Evolutionary conservation across 768 basidiomycete species (phyloP).

Genomic region (Cyathus striatus): DNA sequence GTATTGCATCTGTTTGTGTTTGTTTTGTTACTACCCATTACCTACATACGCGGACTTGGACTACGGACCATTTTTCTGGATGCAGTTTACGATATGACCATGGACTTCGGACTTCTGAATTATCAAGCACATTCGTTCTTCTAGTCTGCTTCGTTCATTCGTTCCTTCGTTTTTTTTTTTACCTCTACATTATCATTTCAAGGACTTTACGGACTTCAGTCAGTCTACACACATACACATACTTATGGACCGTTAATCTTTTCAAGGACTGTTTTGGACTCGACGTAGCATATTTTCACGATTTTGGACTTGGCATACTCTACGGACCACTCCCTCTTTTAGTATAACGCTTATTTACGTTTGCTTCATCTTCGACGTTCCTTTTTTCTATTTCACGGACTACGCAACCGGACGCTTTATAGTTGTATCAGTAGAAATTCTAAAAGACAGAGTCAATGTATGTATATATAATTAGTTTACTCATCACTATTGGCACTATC

Average conservation of each 20-base stretch:
- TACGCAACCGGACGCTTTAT: background rate
- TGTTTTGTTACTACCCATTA: too few relatives aligned
- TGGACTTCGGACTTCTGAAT: slow-evolving; percentile 7
- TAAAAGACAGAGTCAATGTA: background rate
- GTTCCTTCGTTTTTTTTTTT: background rate
- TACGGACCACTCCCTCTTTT: background rate
- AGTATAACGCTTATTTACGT: too few relatives aligned
- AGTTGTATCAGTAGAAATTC: background rate
- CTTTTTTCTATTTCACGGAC: slow-evolving; percentile 11
- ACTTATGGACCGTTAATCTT: background rate
- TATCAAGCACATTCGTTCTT: background rate
- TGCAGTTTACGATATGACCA: background rate
- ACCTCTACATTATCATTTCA: background rate
- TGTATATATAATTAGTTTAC: background rate
- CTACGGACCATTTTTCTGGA: background rate
- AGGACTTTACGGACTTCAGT: background rate
- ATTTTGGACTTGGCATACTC: background rate
- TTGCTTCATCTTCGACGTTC: slow-evolving; percentile 3
- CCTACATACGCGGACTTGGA: background rate
- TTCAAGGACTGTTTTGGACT: slow-evolving; percentile 9
- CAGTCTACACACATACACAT: background rate
- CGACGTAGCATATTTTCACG: background rate
- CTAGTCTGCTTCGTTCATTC: background rate
- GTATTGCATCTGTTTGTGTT: too few relatives aligned
- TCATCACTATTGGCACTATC: background rate